Evolutionary conservation across 2,329 filamentous ascomycete genomes (phyloP).

Genomic region (Hypomyces perniciosus): DNA sequence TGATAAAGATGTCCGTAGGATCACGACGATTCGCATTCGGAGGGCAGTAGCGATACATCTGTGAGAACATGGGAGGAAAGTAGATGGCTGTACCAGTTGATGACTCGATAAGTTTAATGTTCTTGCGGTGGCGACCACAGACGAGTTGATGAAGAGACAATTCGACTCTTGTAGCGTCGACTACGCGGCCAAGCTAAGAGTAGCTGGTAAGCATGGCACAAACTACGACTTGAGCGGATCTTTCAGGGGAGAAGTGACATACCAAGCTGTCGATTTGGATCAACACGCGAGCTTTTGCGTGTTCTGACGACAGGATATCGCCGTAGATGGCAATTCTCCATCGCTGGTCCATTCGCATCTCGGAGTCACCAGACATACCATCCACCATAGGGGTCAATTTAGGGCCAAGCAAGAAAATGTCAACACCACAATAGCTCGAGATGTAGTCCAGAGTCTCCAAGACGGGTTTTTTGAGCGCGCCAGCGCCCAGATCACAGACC

Average conservation of each 20-base stretch:
- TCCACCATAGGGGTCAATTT: constrained; percentile 76
- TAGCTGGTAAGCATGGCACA: background rate
- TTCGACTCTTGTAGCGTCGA: constrained; percentile 78
- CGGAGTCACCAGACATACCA: constrained; percentile 67
- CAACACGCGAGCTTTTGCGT: constrained; percentile 90
- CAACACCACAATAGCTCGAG: constrained; percentile 82
- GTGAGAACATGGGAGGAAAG: constrained; percentile 90
- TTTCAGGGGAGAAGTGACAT: constrained; percentile 18
- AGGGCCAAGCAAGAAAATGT: constrained; percentile 91
- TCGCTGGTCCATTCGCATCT: constrained; percentile 81
- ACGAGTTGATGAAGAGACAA: constrained; percentile 84
- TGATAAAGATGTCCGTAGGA: constrained; percentile 90
- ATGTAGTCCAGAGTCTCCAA: constrained; percentile 82
- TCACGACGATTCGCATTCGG: constrained; percentile 74
- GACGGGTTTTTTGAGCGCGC: constrained; percentile 67
- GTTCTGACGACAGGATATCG: constrained; percentile 89
- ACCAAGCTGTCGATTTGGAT: constrained; percentile 97
- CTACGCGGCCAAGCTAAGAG: constrained; percentile 60
- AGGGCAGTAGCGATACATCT: constrained; percentile 84
- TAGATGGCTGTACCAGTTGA: constrained; percentile 95
- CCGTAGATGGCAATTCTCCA: constrained; percentile 93
- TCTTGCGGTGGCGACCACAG: constrained; percentile 89
- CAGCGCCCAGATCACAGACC: constrained; percentile 66
- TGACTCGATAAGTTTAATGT: constrained; percentile 96
- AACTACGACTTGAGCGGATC: background rate